Evolutionary conservation across 1,284 basidiomycete species (phyloP), one percentile per base, ranked within the genome.

Genomic region (Bjerkandera adusta): DNA sequence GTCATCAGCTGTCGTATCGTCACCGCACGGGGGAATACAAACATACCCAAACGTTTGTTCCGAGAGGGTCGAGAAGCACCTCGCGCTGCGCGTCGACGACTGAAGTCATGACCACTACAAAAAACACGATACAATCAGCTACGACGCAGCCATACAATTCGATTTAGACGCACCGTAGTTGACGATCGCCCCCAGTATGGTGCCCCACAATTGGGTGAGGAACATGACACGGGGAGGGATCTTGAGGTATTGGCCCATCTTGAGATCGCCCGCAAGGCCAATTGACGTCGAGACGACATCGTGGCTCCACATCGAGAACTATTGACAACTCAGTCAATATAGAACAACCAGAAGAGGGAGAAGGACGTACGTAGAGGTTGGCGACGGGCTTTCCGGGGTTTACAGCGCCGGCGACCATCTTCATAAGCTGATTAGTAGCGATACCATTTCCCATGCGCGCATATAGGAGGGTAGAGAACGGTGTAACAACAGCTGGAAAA

Each of bases 171-270:
- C 24, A 66, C 65, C 59, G 42, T 69, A 69, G 49, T 69, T 69
- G 30, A 68, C 51, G 43, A 63, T 47, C 16, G 56, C 58, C n/a
- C 81, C 81, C 33, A 85, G 68, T 29, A 85, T 68, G 0, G 83
- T 80, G 5, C 83, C 84, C 68, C 80, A 77, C 16, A 85, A 62
- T 61, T 89, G 85, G 4, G 81, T 77, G 20, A 77, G 55, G 63
- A 89, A 86, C 70, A 84, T 85, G 36, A 76, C 68, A 12, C 83
- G 76, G 21, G 88, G 85, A 22, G 86, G 84, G 42, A 90, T 76
- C 69, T 89, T 89, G 48, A 85, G 65, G 65, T 89, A 89, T 58
- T 89, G 85, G 2, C 84, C 85, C 51, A 89, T 72, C 66, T 89
- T 89, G 40, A 89, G 69, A 58, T 89, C 75, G 50, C 72, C 61